Evolutionary conservation across 2,329 filamentous ascomycete species (phyloP).

Genomic region (Botrytis hyacinthi): DNA sequence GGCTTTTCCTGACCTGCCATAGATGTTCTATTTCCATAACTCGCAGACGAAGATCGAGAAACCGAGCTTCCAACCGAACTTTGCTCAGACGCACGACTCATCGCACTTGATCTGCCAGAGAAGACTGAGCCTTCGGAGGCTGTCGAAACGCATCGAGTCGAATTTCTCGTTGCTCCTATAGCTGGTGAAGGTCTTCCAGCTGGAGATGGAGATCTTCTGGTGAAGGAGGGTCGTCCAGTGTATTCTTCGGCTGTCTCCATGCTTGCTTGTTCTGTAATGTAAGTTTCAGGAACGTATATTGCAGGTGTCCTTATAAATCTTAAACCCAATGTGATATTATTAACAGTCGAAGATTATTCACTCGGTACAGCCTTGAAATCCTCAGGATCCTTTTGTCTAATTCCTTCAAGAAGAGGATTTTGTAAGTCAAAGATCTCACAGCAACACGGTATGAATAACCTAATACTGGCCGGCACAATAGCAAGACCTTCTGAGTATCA

Average conservation of each 20-base stretch:
- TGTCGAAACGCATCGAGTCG: conserved; percentile 65
- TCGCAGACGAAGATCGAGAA: conserved; percentile 64
- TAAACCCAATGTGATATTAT: neutral
- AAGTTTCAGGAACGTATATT: neutral
- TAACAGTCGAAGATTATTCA: neutral
- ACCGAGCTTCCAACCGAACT: conserved; percentile 48
- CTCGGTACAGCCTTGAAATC: neutral
- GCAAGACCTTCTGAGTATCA: conserved; percentile 21
- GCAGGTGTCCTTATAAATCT: neutral
- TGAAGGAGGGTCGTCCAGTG: conserved; percentile 34
- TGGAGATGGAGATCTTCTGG: conserved; percentile 58
- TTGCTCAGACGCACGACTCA: conserved; percentile 53
- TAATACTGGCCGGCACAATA: neutral
- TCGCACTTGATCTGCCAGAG: conserved; percentile 44
- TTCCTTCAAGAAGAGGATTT: neutral
- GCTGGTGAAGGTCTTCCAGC: conserved; percentile 62
- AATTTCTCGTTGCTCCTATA: conserved; percentile 55
- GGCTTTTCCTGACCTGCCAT: conserved; percentile 40
- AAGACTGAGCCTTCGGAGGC: conserved; percentile 49
- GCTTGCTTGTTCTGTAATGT: conserved; percentile 23
- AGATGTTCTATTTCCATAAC: conserved; percentile 48
- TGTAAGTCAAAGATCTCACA: neutral
- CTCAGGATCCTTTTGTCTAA: neutral
- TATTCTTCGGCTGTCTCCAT: conserved; percentile 44
- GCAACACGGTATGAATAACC: conserved; percentile 27